Base-by-base conservation (phyloP, 2,329 filamentous ascomycete genomes). In the Fusarium scirpi region DNA sequence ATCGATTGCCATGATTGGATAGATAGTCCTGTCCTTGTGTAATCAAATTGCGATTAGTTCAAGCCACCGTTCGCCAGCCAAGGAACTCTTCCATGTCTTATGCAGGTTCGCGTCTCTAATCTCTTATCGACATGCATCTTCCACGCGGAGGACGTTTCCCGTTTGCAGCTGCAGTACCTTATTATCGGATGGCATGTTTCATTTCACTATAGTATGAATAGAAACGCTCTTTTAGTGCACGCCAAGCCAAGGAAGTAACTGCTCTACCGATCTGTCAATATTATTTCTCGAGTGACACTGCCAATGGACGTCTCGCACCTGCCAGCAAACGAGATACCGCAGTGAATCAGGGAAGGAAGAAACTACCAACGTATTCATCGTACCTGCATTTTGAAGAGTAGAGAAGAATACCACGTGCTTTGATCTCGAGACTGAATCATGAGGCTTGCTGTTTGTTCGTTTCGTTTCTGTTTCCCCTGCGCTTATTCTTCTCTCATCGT, bases 91-190 rank as follows among this genome's bases (percentile, higher is more conserved):
- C 48, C 22, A 22, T 20, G 20, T 25, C 29, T 53, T 30, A 72
- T 69, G 69, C 60, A 56, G 58, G 60, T 62, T 70, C 59, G 69
- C 69, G 63, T 32, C 44, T 34, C 34, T 56, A 34, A 20, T 47
- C 59, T 67, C 65, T 59, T 63, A 67, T 67, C 34, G 30, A 25
- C 25, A 56, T 34, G 30, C 44, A 46, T 46, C 45, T 52, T 40
- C 38, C 13, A 24, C 29, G 20, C 47, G 29, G 24, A 40, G 40
- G 29, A 16, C 30, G 11, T 46, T 38, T 34, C 9, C 12, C 34
- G 18, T 25, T 29, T 41, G 18, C 49, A 41, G 22, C 12, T 25
- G 4, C 34, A 38, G 34, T 38, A 12, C 34, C 34, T 27, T 27
- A 5, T 53, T 18, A 15, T 5, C 12, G 20, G 25, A 32, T 59